Evolutionary conservation across 2,329 filamentous ascomycete genomes (phyloP).

Genomic region (Aureobasidium mangrovei): DNA sequence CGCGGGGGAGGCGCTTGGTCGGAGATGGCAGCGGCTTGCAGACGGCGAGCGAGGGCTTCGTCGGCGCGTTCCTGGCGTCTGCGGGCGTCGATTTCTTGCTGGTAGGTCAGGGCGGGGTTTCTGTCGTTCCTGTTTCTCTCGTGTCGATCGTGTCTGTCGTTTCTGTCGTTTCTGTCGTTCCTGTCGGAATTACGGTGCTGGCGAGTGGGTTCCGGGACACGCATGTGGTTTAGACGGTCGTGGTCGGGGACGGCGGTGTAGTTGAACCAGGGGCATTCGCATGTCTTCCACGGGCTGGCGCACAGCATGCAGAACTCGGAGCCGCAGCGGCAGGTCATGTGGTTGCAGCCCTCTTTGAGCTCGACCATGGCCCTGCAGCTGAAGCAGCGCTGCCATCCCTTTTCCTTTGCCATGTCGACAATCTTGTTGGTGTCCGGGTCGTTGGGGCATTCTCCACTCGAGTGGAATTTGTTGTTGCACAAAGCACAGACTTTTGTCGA

Average conservation of each 20-base stretch:
- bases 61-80: conserved; percentile 39
- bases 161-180: neutral
- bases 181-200: conserved; percentile 23
- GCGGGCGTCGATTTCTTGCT: conserved; percentile 31
- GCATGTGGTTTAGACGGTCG: conserved; percentile 48
- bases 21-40: conserved; percentile 38
- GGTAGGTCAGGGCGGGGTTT: conserved; percentile 23
- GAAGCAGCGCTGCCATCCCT: conserved; percentile 69
- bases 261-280: conserved; percentile 74
- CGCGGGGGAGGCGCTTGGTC: conserved; percentile 16
- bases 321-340: conserved; percentile 78
- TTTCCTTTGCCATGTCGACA: conserved; percentile 55
- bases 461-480: conserved; percentile 70
- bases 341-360: conserved; percentile 74
- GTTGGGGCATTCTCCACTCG: conserved; percentile 57
- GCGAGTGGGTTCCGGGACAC: conserved; percentile 36
- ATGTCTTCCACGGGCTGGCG: conserved; percentile 71
- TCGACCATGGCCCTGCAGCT: conserved; percentile 68
- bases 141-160: neutral
- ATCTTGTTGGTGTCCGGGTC: conserved; percentile 58
- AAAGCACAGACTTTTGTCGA: conserved; percentile 63
- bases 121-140: conserved; percentile 2
- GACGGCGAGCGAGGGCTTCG: conserved; percentile 42
- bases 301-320: conserved; percentile 86
- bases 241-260: conserved; percentile 42